phyloP scores from a whole-genome alignment of 306 rosid genomes.

The Bauhinia variegata region DNA sequence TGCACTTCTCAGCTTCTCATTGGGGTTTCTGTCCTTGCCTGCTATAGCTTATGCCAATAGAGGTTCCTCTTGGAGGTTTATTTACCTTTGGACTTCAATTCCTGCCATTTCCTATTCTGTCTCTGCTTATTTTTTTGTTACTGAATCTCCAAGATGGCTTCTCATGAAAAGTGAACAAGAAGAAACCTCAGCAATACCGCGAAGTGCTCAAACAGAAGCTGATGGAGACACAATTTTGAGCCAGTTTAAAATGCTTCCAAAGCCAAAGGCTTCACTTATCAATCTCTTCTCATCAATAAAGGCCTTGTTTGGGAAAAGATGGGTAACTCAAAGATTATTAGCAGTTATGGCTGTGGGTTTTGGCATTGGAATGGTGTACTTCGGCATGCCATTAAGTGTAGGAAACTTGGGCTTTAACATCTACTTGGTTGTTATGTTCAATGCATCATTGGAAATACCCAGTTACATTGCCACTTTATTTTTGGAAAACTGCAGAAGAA shows the following conservation, averaged over 20 bases:
- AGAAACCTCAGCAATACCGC: neutral
- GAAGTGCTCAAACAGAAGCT: neutral
- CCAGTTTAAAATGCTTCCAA: neutral
- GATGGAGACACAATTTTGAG: neutral
- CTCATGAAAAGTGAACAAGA: conserved; percentile 3
- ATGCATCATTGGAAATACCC: conserved; percentile 37
- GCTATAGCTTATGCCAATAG: conserved; percentile 27
- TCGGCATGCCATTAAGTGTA: conserved; percentile 38
- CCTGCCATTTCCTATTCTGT: conserved; percentile 26
- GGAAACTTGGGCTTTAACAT: conserved; percentile 36
- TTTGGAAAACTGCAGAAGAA: conserved; percentile 7
- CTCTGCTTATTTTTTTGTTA: conserved; percentile 8
- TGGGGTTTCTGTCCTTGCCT: conserved; percentile 27
- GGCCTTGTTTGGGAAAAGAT: conserved; percentile 1
- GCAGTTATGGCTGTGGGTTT: neutral
- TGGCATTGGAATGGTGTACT: conserved; percentile 42
- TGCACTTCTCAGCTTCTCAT: neutral
- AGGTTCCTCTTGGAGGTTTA: conserved; percentile 21
- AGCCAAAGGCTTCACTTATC: neutral
- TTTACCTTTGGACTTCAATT: conserved; percentile 41
- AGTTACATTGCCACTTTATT: conserved; percentile 5
- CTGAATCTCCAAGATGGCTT: conserved; percentile 42
- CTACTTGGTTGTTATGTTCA: conserved; percentile 18
- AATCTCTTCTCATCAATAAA: conserved; percentile 18
- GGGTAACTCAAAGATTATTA: conserved; percentile 10